Conservation (phyloP, 768 basidiomycete species). For the Candolleomyces aberdarensis region DNA sequence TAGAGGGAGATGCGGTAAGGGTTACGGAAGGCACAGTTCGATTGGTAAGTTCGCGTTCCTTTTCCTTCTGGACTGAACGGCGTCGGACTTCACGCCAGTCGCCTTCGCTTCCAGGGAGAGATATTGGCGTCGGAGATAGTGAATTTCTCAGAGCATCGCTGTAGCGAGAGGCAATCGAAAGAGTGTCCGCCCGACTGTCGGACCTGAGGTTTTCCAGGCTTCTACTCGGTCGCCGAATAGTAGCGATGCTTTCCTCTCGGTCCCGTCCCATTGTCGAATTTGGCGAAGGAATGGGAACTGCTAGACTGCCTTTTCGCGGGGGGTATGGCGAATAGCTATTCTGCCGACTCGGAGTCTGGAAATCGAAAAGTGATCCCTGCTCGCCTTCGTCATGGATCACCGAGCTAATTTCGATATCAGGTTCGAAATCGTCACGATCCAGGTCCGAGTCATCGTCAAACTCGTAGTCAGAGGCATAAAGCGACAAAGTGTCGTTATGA, state of each 20-base stretch:
- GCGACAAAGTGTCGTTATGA: slow-evolving; percentile 16
- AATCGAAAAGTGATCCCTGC: slow-evolving; percentile 9
- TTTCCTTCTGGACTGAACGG: slow-evolving; percentile 24
- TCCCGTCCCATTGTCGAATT: slow-evolving; percentile 31
- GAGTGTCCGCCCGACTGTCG: slow-evolving; percentile 6
- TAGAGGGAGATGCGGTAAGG: background rate
- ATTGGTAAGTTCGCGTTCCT: background rate
- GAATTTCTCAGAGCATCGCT: slow-evolving; percentile 9
- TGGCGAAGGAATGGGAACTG: slow-evolving; percentile 54
- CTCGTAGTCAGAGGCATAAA: slow-evolving; percentile 35
- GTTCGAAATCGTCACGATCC: slow-evolving; percentile 29
- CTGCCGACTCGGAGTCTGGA: slow-evolving; percentile 15
- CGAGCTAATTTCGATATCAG: slow-evolving; percentile 39
- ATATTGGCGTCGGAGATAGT: slow-evolving; percentile 27
- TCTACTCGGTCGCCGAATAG: slow-evolving; percentile 58
- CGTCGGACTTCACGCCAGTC: slow-evolving; percentile 57
- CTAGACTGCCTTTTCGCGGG: slow-evolving; percentile 51
- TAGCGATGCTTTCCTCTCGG: slow-evolving; percentile 56
- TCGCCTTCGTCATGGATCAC: slow-evolving; percentile 32
- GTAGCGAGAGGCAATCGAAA: background rate
- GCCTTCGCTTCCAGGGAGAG: slow-evolving; percentile 50
- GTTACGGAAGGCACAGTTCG: background rate
- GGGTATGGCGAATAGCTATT: slow-evolving; percentile 11
- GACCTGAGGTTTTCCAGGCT: slow-evolving; percentile 48
- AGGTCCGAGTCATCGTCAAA: slow-evolving; percentile 34